Base-by-base conservation (phyloP, 1,284 basidiomycete species). In the Stereum hirsutum region DNA sequence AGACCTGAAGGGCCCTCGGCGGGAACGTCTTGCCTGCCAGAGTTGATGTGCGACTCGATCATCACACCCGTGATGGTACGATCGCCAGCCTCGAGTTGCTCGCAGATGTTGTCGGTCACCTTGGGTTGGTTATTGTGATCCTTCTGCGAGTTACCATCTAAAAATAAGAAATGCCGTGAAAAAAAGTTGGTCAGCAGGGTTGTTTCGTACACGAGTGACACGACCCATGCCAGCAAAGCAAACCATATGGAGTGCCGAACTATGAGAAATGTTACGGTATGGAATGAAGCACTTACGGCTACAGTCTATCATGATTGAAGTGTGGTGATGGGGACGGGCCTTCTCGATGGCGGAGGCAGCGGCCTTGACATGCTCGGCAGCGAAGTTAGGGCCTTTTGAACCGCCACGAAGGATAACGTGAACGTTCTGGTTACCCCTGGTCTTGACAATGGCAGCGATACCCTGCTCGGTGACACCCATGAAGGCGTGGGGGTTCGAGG, bases 391-490 rank as follows among this genome's bases (percentile, higher is more conserved):
- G 8, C 94, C 94, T 42, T 74, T 77, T 38, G 79, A 84, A 8
- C 91, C 91, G 19, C 94, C 94, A 45, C 93, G 84, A 38, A 97
- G 79, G 60, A 97, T 96, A 55, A 96, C 82, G 60, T 97, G 93
- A 15, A 94, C 86, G 61, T 94, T 88, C 52, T 80, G 72, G 72
- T 96, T 94, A 8, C 94, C 95, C 44, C 82, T 72, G 4, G 95
- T 98, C 67, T 92, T 91, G 59, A 98, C 95, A 61, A 99, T 99
- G 28, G 92, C 76, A 15, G 94, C 93, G 45, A 97, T 79, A 49
- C 89, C 94, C 49, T 95, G 88, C 58, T 90, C 87, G 41, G 94
- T 97, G 50, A 99, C 94, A 57, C 93, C 94, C 79, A 99, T 90
- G 75, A 99, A 99, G 43, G 89, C 88, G 65, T 99, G 95, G 15